Evolutionary conservation across 2,329 filamentous ascomycete genomes (phyloP).

Genomic region (Aureobasidium musti): DNA sequence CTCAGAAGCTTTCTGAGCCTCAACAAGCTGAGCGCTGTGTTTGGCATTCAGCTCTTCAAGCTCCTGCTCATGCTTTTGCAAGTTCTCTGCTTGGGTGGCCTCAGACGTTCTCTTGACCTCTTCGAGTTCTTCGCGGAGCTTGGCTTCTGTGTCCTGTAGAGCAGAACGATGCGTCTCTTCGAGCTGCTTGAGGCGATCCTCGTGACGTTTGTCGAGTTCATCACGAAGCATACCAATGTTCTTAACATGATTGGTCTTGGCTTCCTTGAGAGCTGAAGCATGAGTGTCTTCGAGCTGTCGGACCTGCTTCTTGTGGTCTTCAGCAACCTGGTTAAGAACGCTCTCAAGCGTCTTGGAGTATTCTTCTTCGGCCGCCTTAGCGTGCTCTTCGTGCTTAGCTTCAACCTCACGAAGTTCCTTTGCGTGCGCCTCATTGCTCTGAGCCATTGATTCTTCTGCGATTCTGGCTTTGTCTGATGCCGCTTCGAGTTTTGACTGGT

Average conservation of each 20-base stretch:
- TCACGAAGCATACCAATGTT: slow-evolving; percentile 5
- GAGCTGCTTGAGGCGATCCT: slow-evolving; percentile 1
- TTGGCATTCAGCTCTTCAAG: slow-evolving; percentile 11
- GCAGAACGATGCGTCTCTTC: neutral
- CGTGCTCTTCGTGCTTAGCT: neutral
- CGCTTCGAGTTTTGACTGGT: slow-evolving; percentile 19
- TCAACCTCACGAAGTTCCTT: slow-evolving; percentile 11
- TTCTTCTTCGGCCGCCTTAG: neutral
- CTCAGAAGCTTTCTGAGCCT: slow-evolving; percentile 6
- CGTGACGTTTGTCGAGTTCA: slow-evolving; percentile 13
- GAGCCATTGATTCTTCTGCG: slow-evolving; percentile 5
- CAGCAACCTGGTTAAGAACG: neutral
- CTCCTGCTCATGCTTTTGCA: neutral
- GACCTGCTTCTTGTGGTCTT: neutral
- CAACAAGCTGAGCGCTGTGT: slow-evolving; percentile 19
- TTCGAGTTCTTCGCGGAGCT: neutral
- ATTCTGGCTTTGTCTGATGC: slow-evolving; percentile 22
- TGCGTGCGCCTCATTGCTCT: slow-evolving; percentile 7
- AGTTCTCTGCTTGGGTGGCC: neutral
- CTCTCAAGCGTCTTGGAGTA: neutral
- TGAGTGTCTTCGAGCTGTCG: slow-evolving; percentile 9
- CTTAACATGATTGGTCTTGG: slow-evolving; percentile 9
- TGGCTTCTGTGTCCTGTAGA: neutral
- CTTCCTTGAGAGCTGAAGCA: slow-evolving; percentile 7
- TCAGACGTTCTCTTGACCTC: neutral